phyloP scores from a whole-genome alignment of 2,329 filamentous ascomycete species.

The Epichloe typhina region DNA sequence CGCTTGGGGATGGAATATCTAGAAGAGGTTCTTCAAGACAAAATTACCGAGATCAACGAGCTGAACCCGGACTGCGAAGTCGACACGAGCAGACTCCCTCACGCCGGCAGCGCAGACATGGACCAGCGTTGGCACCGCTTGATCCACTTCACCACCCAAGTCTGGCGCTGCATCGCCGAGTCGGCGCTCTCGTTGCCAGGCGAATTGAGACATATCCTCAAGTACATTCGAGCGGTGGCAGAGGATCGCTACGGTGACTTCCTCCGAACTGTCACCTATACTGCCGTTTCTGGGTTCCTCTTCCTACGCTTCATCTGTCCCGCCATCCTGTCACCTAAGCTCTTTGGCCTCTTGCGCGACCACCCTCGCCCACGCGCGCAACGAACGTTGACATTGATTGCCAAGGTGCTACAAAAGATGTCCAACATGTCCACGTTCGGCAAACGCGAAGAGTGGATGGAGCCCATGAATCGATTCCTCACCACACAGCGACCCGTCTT shows the following conservation, averaged over 20 bases:
- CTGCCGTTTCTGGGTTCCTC: slow-evolving; percentile 86
- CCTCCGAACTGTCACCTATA: slow-evolving; percentile 77
- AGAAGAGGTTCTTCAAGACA: slow-evolving; percentile 73
- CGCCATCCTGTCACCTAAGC: slow-evolving; percentile 87
- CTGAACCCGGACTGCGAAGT: slow-evolving; percentile 89
- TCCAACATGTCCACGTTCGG: slow-evolving; percentile 87
- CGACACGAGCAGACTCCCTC: slow-evolving; percentile 63
- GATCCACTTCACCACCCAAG: slow-evolving; percentile 60
- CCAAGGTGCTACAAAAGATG: slow-evolving; percentile 81
- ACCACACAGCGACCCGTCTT: slow-evolving; percentile 62
- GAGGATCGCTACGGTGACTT: slow-evolving; percentile 94
- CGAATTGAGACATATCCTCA: slow-evolving; percentile 73
- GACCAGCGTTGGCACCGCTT: slow-evolving; percentile 73
- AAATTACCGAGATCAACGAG: slow-evolving; percentile 79
- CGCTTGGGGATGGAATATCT: slow-evolving; percentile 86
- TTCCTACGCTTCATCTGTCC: slow-evolving; percentile 94
- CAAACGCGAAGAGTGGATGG: slow-evolving; percentile 97
- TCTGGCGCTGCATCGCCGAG: slow-evolving; percentile 71
- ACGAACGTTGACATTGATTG: slow-evolving; percentile 79
- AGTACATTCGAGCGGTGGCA: slow-evolving; percentile 82
- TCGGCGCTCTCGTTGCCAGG: slow-evolving; percentile 66
- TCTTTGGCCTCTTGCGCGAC: slow-evolving; percentile 75
- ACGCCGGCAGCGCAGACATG: slow-evolving; percentile 50
- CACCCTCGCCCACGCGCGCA: slow-evolving; percentile 74
- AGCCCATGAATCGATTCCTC: slow-evolving; percentile 90